These are phyloP conservation scores for Ophiognomonia clavigignenti-juglandacearum DNA, from an alignment of 2,329 filamentous ascomycete species.

Conservation along the genomic window DNA sequence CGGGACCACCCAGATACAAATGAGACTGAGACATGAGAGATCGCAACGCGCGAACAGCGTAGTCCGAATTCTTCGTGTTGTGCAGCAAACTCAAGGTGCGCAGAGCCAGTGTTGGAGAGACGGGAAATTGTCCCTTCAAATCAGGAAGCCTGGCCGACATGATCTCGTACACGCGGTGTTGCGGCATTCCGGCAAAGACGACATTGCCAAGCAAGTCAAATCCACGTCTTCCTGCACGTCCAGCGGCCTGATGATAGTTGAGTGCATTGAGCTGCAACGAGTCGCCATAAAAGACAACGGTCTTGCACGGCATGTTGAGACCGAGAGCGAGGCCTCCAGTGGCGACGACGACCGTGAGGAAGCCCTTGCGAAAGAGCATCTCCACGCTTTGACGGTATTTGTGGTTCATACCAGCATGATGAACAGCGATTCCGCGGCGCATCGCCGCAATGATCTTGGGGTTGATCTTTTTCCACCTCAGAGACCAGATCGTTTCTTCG, in stretches of 20 bases:
- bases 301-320: constrained; percentile 83
- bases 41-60: constrained; percentile 57
- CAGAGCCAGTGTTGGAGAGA: constrained; percentile 68
- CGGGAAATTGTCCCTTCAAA: constrained; percentile 71
- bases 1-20: constrained; percentile 65
- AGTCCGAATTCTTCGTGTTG: constrained; percentile 58
- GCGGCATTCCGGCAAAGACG: constrained; percentile 64
- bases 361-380: constrained; percentile 69
- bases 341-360: constrained; percentile 64
- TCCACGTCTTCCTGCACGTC: constrained; percentile 73
- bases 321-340: constrained; percentile 73
- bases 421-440: constrained; percentile 65
- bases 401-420: constrained; percentile 76
- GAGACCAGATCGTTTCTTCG: constrained; percentile 43
- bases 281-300: constrained; percentile 71
- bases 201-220: constrained; percentile 80
- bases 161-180: constrained; percentile 59
- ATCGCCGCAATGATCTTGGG: constrained; percentile 56
- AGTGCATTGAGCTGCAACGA: constrained; percentile 68
- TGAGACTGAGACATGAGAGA: constrained; percentile 65
- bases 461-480: constrained; percentile 45
- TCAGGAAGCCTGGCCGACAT: constrained; percentile 70
- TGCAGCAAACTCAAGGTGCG: constrained; percentile 63
- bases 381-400: constrained; percentile 71
- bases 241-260: constrained; percentile 72